Percentiles rank a stretch among this genome's conserved stretches.
Conservation (phyloP, 441 rosid species). For the Mallotus repandus region DNA sequence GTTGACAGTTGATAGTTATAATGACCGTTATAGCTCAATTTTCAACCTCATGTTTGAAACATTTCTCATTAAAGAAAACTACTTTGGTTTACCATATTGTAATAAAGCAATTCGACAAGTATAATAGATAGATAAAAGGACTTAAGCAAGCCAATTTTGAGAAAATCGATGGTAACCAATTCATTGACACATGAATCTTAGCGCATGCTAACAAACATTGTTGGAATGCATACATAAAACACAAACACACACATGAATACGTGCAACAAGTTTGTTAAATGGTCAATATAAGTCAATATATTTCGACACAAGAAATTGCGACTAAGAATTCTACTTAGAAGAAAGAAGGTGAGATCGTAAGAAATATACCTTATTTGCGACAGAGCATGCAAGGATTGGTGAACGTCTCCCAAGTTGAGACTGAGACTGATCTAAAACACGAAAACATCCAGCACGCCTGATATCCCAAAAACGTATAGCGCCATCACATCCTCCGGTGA, state of each 20-base stretch:
- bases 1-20: background rate
- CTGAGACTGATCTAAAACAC: conserved; percentile 77
- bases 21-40: background rate
- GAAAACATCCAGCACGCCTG: conserved; percentile 89
- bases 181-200: background rate
- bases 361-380: conserved; percentile 54
- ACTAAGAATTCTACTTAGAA: background rate
- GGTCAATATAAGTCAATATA: too few species aligned
- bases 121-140: background rate
- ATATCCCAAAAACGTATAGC: conserved; percentile 98
- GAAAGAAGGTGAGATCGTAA: conserved; percentile 12
- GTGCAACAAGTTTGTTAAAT: too few species aligned
- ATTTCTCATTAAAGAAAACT: background rate
- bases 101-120: background rate
- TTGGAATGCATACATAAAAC: background rate
- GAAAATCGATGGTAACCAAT: background rate
- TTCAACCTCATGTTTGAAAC: background rate
- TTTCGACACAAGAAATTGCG: too few species aligned
- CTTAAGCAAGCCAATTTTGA: background rate
- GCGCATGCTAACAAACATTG: background rate
- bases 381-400: conserved; percentile 49
- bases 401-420: conserved; percentile 90
- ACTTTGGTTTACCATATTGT: background rate
- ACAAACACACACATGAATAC: background rate
- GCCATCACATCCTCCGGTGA: conserved; percentile 98